phyloP scores from a whole-genome alignment of 2,329 filamentous ascomycete genomes.

The Fusarium sp. region DNA sequence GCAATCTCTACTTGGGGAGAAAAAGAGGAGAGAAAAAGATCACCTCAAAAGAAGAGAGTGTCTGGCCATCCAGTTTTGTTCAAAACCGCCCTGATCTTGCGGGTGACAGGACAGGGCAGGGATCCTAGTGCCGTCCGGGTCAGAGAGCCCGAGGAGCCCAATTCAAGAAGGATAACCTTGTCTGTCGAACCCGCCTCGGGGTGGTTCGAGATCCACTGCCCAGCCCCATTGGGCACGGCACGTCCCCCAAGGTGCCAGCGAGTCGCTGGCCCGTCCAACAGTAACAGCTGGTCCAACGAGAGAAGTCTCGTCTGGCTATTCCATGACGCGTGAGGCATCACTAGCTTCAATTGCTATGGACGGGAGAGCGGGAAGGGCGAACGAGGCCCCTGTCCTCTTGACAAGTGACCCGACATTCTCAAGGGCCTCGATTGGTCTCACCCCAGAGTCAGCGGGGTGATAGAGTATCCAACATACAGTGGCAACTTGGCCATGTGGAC shows the following conservation, averaged over 20 bases:
- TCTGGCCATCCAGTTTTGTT: conserved; percentile 19
- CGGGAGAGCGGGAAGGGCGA: conserved; percentile 27
- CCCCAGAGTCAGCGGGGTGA: conserved; percentile 22
- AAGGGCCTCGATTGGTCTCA: conserved; percentile 23
- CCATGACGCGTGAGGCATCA: conserved; percentile 29
- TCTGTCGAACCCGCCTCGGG: conserved; percentile 13
- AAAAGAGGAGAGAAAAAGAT: conserved; percentile 13
- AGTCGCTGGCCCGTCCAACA: neutral
- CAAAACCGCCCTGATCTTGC: conserved; percentile 12
- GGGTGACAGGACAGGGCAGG: conserved; percentile 6
- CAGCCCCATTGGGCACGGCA: conserved; percentile 40
- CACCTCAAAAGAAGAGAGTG: conserved; percentile 11
- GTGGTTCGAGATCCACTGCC: conserved; percentile 42
- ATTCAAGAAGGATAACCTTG: conserved; percentile 37
- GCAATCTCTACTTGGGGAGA: conserved; percentile 5
- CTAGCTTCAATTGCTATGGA: neutral
- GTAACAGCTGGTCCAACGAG: conserved; percentile 30
- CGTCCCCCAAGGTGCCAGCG: conserved; percentile 7
- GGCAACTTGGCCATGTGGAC: conserved; percentile 34
- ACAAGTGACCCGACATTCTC: conserved; percentile 18
- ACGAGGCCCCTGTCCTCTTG: neutral
- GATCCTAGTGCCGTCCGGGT: conserved; percentile 18
- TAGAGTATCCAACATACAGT: conserved; percentile 12
- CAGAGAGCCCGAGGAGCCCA: conserved; percentile 39
- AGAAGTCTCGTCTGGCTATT: neutral